Base-by-base conservation (phyloP, 2,329 filamentous ascomycete genomes). In the Hypoxylon sp. region DNA sequence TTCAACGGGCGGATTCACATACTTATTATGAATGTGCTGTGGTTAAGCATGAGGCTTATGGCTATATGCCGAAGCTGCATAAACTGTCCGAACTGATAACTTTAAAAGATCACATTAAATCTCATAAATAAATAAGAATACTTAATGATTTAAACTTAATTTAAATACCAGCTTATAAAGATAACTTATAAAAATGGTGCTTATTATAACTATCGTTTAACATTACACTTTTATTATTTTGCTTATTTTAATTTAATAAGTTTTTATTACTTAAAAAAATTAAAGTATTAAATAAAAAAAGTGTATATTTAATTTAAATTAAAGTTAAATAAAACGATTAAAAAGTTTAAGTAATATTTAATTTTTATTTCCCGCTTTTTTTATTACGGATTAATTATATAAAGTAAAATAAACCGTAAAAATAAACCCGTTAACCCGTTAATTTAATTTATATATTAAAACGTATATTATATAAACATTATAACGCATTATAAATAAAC, bases 261-360 rank as follows among this genome's bases (percentile, higher is more conserved):
- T n/a, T n/a, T 27, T 27, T 7, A 56, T 37, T 56, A 45, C 41
- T 11, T 29, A 32, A 56, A n/a, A 45, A 27, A 47, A 46, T 37
- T 3, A 30, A n/a, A n/a, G 9, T 12, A 16, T 21, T 34, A 52
- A 48, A 39, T 14, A 52, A 45, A 32, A 7, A 37, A 32, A n/a
- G 53, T 30, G 29, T 52, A 63, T 43, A 14, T 21, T 25, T 9
- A 45, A 23, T 41, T 25, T 25, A 11, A 12, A 48, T 21, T 60
- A 55, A 63, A 50, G 51, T 55, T 61, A 32, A 60, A 60, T 55
- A 52, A 50, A 39, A 51, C 29, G 8, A 37, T 16, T 14, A n/a
- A 39, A 58, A 60, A 25, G 53, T 34, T 14, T 41, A 21, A 39
- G 32, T 27, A 54, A 5, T 9, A 23, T 32, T 32, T n/a, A 11